Base-by-base conservation (phyloP, 768 basidiomycete species). In the Suillus variegatus region DNA sequence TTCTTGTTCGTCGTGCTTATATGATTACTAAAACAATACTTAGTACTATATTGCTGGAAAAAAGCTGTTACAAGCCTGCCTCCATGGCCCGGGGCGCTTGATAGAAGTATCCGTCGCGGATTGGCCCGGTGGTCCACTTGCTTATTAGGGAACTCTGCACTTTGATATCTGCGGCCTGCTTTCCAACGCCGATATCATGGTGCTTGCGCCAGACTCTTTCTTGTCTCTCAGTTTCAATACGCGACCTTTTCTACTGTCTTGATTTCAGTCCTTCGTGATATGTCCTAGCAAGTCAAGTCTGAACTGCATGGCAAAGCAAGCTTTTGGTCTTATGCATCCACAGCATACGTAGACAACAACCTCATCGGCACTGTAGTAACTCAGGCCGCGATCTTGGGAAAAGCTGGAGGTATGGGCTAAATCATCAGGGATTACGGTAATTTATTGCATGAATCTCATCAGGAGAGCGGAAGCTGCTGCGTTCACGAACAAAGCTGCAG, bases 321-420 rank as follows among this genome's bases (percentile, higher is more conserved):
- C 20, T 20, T 43, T 16, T 18, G 3, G 41, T 38, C 25, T 6
- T 13, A 13, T 56, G 7, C 52, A 10, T 71, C 41, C 35, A 35
- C 73, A 95, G 94, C 84, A 67, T 93, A 94, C 80, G 91, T 95
- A 77, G 92, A 95, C 76, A 81, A 80, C 73, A 88, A 93, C 76
- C 87, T 96, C 64, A 76, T 96, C 70, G 91, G 86, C 43, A 88
- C 80, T 66, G 87, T 87, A 78, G 80, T 97, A 73, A n/a, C 80
- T 28, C 84, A 85, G 71, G 95, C 93, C 46, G 94, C 94, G 4
- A 76, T 76, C 70, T 66, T 76, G 18, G 76, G 75, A 2, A 67
- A 70, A 63, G 74, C 75, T 44, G 72, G 73, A 32, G 73, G 74
- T 52, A 25, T 76, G 75, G 75, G 76, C 76, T n/a, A 69, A 72